phyloP scores from a whole-genome alignment of 1,139 yeast genomes.

The Debaryomyces robertsiae region DNA sequence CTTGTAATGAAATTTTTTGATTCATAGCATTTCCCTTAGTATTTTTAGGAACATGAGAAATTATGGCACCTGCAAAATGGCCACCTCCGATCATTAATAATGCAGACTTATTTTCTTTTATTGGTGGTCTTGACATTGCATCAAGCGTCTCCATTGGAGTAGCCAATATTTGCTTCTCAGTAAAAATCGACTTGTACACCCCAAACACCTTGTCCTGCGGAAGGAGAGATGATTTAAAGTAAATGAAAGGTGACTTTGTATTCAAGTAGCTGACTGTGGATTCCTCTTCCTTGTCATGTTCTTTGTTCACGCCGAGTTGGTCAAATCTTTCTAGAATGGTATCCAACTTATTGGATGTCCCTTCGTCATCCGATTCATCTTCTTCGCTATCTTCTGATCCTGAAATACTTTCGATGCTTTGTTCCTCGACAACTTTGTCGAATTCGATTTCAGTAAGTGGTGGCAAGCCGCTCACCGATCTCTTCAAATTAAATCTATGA shows the following conservation, averaged over 20 bases:
- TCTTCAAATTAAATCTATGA: slow-evolving; percentile 61
- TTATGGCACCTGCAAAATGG: slow-evolving; percentile 94
- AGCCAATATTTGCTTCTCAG: slow-evolving; percentile 28
- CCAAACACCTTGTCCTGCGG: slow-evolving; percentile 59
- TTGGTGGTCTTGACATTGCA: slow-evolving; percentile 29
- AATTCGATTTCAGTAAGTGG: slow-evolving; percentile 61
- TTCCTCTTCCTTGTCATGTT: slow-evolving; percentile 25
- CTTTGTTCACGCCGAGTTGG: slow-evolving; percentile 12
- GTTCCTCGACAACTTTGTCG: slow-evolving; percentile 53
- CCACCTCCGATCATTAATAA: slow-evolving; percentile 97
- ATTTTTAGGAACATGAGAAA: slow-evolving; percentile 66
- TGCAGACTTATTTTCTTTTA: slow-evolving; percentile 54
- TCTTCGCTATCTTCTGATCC: slow-evolving; percentile 42
- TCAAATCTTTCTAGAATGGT: slow-evolving; percentile 37
- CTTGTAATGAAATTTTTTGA: slow-evolving; percentile 44
- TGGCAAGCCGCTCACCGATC: slow-evolving; percentile 48
- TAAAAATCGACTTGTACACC: slow-evolving; percentile 67
- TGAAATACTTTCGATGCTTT: slow-evolving; percentile 59
- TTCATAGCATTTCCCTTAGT: slow-evolving; percentile 57
- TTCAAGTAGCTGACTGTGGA: slow-evolving; percentile 54
- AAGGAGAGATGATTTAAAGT: slow-evolving; percentile 52
- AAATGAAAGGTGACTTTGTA: slow-evolving; percentile 64
- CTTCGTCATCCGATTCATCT: slow-evolving; percentile 26
- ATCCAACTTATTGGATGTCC: slow-evolving; percentile 22
- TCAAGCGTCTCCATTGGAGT: slow-evolving; percentile 48